Conservation (phyloP, 2,329 filamentous ascomycete genomes). For the Cercospora beticola region DNA sequence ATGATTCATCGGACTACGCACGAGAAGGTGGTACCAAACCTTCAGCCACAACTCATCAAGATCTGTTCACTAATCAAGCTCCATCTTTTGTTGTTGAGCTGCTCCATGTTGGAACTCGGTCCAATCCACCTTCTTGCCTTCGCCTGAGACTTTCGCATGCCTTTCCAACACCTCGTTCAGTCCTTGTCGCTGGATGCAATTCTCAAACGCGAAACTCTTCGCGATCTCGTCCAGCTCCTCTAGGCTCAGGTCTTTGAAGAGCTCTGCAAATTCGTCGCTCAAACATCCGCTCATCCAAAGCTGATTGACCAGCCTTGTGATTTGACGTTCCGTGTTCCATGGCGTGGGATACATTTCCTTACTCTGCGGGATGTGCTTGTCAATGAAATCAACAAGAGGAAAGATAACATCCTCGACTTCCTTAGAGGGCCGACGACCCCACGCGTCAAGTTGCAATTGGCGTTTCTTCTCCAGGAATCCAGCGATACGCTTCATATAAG, state of each 20-base stretch:
- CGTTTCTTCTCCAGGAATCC: constrained; percentile 59
- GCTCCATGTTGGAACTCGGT: constrained; percentile 3
- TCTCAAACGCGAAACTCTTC: constrained; percentile 55
- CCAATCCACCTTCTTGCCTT: not conserved
- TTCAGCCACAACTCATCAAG: not conserved
- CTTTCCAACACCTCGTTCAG: constrained; percentile 57
- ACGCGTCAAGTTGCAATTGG: constrained; percentile 54
- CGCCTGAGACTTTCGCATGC: constrained; percentile 29
- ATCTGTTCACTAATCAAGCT: constrained; percentile 8
- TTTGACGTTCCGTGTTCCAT: constrained; percentile 37
- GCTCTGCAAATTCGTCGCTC: constrained; percentile 56
- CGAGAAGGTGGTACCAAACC: not conserved
- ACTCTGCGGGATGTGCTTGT: constrained; percentile 30
- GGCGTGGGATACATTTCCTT: constrained; percentile 35
- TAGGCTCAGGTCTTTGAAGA: constrained; percentile 54
- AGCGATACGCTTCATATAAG: constrained; percentile 51
- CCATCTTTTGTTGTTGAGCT: constrained; percentile 2
- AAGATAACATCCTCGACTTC: constrained; percentile 47
- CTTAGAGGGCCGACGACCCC: constrained; percentile 47
- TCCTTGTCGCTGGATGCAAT: constrained; percentile 53
- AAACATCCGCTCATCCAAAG: constrained; percentile 54
- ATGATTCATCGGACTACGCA: not conserved
- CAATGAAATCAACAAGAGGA: constrained; percentile 40
- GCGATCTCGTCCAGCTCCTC: constrained; percentile 58
- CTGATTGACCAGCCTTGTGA: constrained; percentile 47